These are phyloP conservation scores for Umbelopsis sp. DNA, from an alignment of 371 early-diverging fungal genomes.

Conservation along the genomic window DNA sequence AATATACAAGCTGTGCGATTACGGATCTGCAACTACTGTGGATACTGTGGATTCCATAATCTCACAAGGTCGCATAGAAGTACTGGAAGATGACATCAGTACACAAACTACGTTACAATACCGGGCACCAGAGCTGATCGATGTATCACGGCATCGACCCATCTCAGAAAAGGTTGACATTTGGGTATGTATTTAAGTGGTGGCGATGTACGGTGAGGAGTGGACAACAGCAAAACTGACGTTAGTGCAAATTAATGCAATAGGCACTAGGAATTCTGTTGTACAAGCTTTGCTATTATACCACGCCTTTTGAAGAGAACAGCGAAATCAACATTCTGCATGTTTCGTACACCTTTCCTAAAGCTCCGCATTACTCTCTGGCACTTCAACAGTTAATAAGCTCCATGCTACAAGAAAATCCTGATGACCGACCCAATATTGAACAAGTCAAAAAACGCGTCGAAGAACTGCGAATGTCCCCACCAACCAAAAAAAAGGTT, in stretches of 20 bases:
- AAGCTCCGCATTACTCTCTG: conserved; percentile 59
- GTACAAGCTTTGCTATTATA: conserved; percentile 73
- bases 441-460: conserved; percentile 62
- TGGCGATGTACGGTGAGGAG: not conserved
- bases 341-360: conserved; percentile 69
- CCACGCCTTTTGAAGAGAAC: conserved; percentile 82
- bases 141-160: conserved; percentile 70
- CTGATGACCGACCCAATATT: conserved; percentile 63
- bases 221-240: not conserved
- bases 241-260: not conserved
- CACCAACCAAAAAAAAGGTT: conserved; percentile 13
- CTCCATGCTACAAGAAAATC: conserved; percentile 66
- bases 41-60: conserved; percentile 55
- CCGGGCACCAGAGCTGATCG: conserved; percentile 82
- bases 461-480: conserved; percentile 47
- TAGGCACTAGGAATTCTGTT: conserved; percentile 82
- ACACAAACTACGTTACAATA: conserved; percentile 81
- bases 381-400: conserved; percentile 60
- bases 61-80: conserved; percentile 53
- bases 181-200: not conserved
- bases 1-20: conserved; percentile 80
- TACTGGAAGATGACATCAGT: conserved; percentile 76
- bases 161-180: conserved; percentile 76
- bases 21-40: conserved; percentile 64
- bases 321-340: conserved; percentile 78